Base-by-base conservation (phyloP, 2,329 filamentous ascomycete species). In the Cyclaneusma minus region DNA sequence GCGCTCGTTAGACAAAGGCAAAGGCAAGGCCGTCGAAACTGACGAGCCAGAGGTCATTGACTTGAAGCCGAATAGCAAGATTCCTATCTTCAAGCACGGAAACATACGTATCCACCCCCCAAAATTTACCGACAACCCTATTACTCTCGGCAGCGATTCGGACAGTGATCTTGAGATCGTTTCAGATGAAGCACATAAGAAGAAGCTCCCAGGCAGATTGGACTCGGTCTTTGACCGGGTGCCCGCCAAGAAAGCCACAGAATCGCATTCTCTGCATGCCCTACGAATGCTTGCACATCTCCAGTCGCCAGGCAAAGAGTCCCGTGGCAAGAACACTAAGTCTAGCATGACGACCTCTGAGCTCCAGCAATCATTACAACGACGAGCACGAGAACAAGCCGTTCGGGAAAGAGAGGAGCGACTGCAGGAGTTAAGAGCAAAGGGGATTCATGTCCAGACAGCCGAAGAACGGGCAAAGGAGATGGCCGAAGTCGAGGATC, bases 401-500 rank as follows among this genome's bases (percentile, higher is more conserved):
- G 71, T 71, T 33, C 52, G 67, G 21, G 83, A 89, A 47, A 73
- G 82, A 28, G 69, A 81, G 32, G 74, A 81, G 38, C 76, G 76
- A 29, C 64, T 95, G 12, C 71, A 82, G 29, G 64, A 74, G 38
- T 63, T 98, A 21, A 72, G 68, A 42, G 74, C 77, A 7, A 83
- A 79, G 50, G 89, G 89, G 6, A 64, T 94, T 14, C 58, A 77
- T 13, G 61, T 95, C 11, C 77, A 85, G 48, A 93, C 81, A 1
- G 70, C 75, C 3, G 87, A 94, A 50, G 85, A 98, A 48, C 71
- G 81, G 12, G 79, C 85, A 44, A 68, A 70, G 17, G 78, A 92
- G 46, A 70, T 83, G 49, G 72, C 79, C 30, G 72, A 85, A 32
- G 71, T 93, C 8, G 89, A 95, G 40, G 78, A 94, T 42, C 66